Conservation (phyloP, 495 filamentous ascomycete genomes). For the Penicillium subrubescens region DNA sequence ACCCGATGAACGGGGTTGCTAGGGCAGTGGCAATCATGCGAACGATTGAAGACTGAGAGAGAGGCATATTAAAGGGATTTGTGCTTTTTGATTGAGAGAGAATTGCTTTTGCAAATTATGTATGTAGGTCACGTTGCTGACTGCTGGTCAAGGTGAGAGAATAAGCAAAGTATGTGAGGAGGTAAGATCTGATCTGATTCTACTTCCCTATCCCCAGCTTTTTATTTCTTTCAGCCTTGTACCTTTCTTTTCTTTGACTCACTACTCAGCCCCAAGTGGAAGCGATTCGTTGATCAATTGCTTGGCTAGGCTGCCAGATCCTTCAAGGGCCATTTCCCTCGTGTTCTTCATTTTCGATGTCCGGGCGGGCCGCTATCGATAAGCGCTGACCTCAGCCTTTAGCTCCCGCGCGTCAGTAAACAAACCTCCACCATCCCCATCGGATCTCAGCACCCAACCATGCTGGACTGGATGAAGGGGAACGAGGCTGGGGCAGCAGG, state of each 20-base stretch:
- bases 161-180: background rate
- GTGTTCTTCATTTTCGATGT: background rate
- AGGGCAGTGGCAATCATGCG: slow-evolving; percentile 35
- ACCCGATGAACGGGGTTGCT: slow-evolving; percentile 46
- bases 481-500: slow-evolving; percentile 42
- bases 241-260: background rate
- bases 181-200: background rate
- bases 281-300: background rate
- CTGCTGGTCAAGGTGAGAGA: background rate
- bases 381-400: slow-evolving; percentile 22
- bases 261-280: background rate
- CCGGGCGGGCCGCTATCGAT: slow-evolving; percentile 15
- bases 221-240: background rate
- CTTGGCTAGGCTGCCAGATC: slow-evolving; percentile 1
- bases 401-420: slow-evolving; percentile 27
- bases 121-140: background rate
- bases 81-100: background rate
- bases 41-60: slow-evolving; percentile 24
- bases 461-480: slow-evolving; percentile 59
- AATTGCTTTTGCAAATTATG: background rate
- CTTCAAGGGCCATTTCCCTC: background rate
- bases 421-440: slow-evolving; percentile 12
- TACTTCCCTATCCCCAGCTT: background rate
- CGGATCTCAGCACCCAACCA: slow-evolving; percentile 30
- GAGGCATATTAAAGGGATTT: slow-evolving; percentile 11